Evolutionary conservation across 129 eudicot genomes (phyloP), one percentile per base, ranked within the genome.

Genomic region (Solidago caesia): DNA sequence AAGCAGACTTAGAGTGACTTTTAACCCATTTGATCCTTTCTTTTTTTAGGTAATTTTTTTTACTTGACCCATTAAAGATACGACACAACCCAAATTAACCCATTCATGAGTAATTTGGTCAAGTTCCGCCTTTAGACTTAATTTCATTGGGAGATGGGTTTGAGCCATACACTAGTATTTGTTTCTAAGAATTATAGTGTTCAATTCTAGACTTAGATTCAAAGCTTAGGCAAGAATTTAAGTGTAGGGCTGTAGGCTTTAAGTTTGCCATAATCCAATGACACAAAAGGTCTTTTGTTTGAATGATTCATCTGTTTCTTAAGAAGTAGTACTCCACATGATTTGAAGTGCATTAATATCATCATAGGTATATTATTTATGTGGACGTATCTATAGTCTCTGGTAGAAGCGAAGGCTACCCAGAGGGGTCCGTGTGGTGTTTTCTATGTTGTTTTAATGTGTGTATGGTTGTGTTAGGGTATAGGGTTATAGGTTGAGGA

Each of bases 251-350:
- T n/a, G n/a, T n/a, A 27, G 15, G 14, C 61, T 47, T 47, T 49
- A 29, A 48, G 29, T 69, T 26, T 55, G 49, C 45, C 61, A 11
- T 44, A 60, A 73, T 51, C 67, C 69, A 14, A 12, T 8, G 33
- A 2, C 44, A 13, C 39, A 26, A 60, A 73, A 45, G 59, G 44
- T 60, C 46, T 6, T 25, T 27, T 44, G 41, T 71, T 71, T 11
- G 7, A 55, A 16, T 55, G 55, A 55, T 55, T 58, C 14, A 4
- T 26, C 21, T 26, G 77, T 7, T 4, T 45, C 26, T 73, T 9
- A 45, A 45, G 67, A 56, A 42, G 68, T 44, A 44, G 77, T 45
- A 58, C 13, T 21, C 21, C 69, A 45, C 48, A 9, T 73, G 77
- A 73, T 61, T 39, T 61, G 46, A 45, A 59, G 44, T 14, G n/a